Percentiles rank a stretch among this genome's conserved stretches.
Evolutionary conservation across 179 eudicot species (phyloP).

Genomic region (Beta corolliflora): DNA sequence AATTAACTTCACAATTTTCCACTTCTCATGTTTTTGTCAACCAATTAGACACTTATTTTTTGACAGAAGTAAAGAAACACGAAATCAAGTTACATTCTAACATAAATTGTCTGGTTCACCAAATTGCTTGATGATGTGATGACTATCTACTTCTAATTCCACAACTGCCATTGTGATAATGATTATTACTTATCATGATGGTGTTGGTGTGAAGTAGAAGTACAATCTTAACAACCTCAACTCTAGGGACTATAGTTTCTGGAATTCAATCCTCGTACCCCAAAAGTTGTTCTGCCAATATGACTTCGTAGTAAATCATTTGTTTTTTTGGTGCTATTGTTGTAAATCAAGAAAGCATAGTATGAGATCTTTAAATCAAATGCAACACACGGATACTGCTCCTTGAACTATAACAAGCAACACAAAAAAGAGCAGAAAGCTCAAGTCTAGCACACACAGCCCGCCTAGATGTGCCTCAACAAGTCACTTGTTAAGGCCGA

Average conservation of each 20-base stretch:
- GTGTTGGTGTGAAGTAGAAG: background rate
- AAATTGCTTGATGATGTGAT: conserved; percentile 9
- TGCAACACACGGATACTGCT: background rate
- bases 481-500: too few species aligned
- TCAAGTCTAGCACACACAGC: background rate
- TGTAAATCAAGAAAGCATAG: background rate
- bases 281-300: too few species aligned
- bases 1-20: too few species aligned
- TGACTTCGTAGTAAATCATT: too few species aligned
- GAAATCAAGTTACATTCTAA: background rate
- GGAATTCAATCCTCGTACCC: too few species aligned
- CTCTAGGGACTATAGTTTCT: too few species aligned
- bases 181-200: background rate
- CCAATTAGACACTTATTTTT: too few species aligned
- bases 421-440: background rate
- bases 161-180: background rate
- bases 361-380: background rate
- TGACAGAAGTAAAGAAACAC: too few species aligned
- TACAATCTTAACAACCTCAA: too few species aligned
- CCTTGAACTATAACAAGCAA: background rate
- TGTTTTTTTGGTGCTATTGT: too few species aligned
- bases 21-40: too few species aligned
- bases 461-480: too few species aligned
- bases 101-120: conserved; percentile 6
- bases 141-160: background rate